These are phyloP conservation scores for Boletus fagicola DNA, from an alignment of 768 basidiomycete genomes.

Conservation along the genomic window DNA sequence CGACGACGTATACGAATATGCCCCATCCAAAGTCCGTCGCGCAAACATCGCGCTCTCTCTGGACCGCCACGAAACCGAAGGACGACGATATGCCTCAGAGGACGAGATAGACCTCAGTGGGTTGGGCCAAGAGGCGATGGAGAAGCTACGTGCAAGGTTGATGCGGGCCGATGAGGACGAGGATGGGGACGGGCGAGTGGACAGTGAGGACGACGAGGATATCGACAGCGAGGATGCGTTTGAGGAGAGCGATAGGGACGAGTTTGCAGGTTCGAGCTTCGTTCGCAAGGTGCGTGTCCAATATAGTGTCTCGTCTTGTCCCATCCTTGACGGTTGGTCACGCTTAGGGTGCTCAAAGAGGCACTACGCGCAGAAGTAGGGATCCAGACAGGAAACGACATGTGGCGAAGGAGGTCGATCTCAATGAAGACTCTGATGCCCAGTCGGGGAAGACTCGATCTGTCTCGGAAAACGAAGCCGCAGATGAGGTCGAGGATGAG, in stretches of 20 bases:
- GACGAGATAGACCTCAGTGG: constrained; percentile 40
- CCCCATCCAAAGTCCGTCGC: constrained; percentile 47
- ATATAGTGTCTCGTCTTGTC: background rate
- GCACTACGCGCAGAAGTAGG: constrained; percentile 21
- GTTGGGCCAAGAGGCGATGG: constrained; percentile 28
- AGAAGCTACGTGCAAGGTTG: constrained; percentile 44
- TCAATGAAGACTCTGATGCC: constrained; percentile 55
- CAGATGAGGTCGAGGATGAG: constrained; percentile 35
- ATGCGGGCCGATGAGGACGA: constrained; percentile 53
- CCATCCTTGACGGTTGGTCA: background rate
- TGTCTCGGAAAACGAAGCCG: constrained; percentile 28
- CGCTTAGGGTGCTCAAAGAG: constrained; percentile 25
- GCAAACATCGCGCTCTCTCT: constrained; percentile 53
- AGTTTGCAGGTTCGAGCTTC: constrained; percentile 61
- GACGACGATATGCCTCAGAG: constrained; percentile 33
- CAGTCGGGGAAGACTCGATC: constrained; percentile 22
- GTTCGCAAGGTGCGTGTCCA: constrained; percentile 16
- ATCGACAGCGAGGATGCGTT: constrained; percentile 84
- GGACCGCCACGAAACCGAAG: constrained; percentile 51
- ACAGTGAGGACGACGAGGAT: constrained; percentile 77
- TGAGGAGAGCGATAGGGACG: constrained; percentile 79
- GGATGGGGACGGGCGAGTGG: constrained; percentile 42
- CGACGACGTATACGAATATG: constrained; percentile 65
- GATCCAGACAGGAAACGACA: constrained; percentile 24
- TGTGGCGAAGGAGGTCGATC: constrained; percentile 55